Conservation (phyloP, 768 basidiomycete genomes). For the Rhizopogon sp. region DNA sequence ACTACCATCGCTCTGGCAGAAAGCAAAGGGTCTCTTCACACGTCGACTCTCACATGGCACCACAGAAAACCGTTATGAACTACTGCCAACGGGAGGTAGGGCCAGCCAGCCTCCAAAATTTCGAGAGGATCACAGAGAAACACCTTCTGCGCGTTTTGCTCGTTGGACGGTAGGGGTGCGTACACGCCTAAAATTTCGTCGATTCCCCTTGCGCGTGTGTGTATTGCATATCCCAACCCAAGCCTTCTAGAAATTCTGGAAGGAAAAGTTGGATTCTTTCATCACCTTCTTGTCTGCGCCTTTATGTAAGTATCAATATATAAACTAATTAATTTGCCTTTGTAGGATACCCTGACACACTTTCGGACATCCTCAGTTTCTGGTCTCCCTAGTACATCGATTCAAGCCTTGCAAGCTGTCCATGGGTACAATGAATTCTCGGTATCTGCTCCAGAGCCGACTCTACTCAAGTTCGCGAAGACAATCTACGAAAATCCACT, state of each 20-base stretch:
- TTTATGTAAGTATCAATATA: not conserved
- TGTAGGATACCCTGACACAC: slow-evolving; percentile 68
- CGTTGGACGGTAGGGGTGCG: slow-evolving; percentile 61
- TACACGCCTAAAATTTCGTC: not conserved
- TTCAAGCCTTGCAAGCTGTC: slow-evolving; percentile 56
- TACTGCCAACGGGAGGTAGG: slow-evolving; percentile 17
- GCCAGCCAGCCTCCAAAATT: slow-evolving; percentile 8
- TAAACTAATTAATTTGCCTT: not conserved
- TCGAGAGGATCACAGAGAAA: slow-evolving; percentile 35
- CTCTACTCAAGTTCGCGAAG: slow-evolving; percentile 85
- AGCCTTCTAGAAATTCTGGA: slow-evolving; percentile 10
- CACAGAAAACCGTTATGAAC: slow-evolving; percentile 36
- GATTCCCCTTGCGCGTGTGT: not conserved
- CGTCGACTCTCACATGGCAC: slow-evolving; percentile 10
- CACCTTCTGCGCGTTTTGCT: slow-evolving; percentile 65
- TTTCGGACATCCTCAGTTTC: slow-evolving; percentile 58
- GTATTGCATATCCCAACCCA: not conserved
- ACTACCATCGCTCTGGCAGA: slow-evolving; percentile 42
- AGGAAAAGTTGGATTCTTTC: not conserved
- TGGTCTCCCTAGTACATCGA: slow-evolving; percentile 60
- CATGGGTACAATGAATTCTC: slow-evolving; percentile 96
- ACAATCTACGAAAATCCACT: slow-evolving; percentile 95
- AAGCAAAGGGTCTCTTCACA: slow-evolving; percentile 27
- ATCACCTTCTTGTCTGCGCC: not conserved
- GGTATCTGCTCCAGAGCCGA: slow-evolving; percentile 74